These are phyloP conservation scores for Cryphonectria parasitica DNA, from an alignment of 2,329 filamentous ascomycete species.

Conservation along the genomic window DNA sequence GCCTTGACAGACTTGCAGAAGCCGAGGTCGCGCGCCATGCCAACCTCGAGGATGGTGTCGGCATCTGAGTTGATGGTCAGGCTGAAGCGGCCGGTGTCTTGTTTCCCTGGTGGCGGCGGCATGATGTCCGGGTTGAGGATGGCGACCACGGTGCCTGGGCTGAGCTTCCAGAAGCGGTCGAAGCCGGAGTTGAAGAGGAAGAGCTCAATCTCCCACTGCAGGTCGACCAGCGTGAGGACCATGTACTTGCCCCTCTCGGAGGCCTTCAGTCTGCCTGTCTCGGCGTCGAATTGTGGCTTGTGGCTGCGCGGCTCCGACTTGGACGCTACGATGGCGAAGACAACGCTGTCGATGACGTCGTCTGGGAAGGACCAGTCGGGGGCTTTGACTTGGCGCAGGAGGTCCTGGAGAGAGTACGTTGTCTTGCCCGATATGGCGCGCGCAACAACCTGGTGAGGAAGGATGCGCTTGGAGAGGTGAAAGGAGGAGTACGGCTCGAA, in stretches of 20 bases:
- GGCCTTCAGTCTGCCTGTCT: constrained; percentile 52
- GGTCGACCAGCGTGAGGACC: constrained; percentile 83
- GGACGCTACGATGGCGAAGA: constrained; percentile 84
- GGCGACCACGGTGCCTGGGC: constrained; percentile 86
- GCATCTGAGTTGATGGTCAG: constrained; percentile 83
- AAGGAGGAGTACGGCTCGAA: constrained; percentile 88
- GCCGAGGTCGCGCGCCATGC: constrained; percentile 80
- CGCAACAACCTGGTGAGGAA: constrained; percentile 79
- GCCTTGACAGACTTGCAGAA: constrained; percentile 86
- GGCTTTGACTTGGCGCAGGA: constrained; percentile 79
- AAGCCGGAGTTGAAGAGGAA: constrained; percentile 93
- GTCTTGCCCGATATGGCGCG: constrained; percentile 80
- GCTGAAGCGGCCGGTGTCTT: constrained; percentile 82
- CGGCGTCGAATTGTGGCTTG: constrained; percentile 48
- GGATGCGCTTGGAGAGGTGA: constrained; percentile 79
- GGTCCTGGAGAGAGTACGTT: constrained; percentile 75
- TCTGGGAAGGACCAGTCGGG: constrained; percentile 82
- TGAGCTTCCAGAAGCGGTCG: constrained; percentile 91
- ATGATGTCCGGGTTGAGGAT: constrained; percentile 91
- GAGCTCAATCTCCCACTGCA: constrained; percentile 88
- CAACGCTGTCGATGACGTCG: constrained; percentile 84
- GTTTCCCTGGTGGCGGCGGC: constrained; percentile 76
- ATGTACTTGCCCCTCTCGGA: constrained; percentile 83
- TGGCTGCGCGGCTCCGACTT: constrained; percentile 80
- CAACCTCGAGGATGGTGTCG: constrained; percentile 89